Percentiles rank a stretch among this genome's conserved stretches.
phyloP scores from a whole-genome alignment of 2,329 filamentous ascomycete genomes.

The Penicillium sp. region DNA sequence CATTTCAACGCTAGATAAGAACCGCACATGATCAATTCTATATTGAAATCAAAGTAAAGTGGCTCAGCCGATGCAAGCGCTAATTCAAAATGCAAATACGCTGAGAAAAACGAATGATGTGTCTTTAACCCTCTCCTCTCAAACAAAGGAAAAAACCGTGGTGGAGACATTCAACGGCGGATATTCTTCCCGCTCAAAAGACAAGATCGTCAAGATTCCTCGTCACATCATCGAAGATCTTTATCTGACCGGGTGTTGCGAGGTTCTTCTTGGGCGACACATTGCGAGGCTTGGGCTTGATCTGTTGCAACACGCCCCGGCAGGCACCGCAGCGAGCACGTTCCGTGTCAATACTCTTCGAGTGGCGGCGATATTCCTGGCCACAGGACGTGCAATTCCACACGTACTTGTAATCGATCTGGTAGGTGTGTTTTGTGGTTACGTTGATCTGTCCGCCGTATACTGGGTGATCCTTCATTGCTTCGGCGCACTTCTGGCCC shows the following conservation, averaged over 20 bases:
- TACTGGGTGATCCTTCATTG: conserved; percentile 52
- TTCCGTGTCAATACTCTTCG: conserved; percentile 74
- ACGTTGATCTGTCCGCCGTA: conserved; percentile 65
- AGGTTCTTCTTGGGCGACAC: conserved; percentile 31
- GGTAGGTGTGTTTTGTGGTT: conserved; percentile 86
- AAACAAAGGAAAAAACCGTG: neutral
- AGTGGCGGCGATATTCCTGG: conserved; percentile 78
- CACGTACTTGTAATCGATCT: conserved; percentile 88
- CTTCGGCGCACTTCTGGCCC: conserved; percentile 45
- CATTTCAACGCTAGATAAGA: neutral
- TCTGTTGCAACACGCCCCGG: conserved; percentile 69
- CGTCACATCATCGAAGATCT: conserved; percentile 10
- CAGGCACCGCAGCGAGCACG: conserved; percentile 78
- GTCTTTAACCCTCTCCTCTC: neutral
- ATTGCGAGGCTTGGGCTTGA: conserved; percentile 71
- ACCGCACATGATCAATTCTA: neutral
- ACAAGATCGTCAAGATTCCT: conserved; percentile 9
- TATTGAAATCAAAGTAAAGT: neutral
- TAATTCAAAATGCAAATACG: neutral
- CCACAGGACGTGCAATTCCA: conserved; percentile 76
- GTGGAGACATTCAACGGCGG: neutral
- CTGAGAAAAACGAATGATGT: neutral
- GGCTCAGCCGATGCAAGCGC: neutral
- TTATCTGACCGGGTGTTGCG: neutral
- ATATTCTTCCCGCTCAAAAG: neutral